Evolutionary conservation across 495 filamentous ascomycete genomes (phyloP).

Genomic region (Aspergillus nidulans): DNA sequence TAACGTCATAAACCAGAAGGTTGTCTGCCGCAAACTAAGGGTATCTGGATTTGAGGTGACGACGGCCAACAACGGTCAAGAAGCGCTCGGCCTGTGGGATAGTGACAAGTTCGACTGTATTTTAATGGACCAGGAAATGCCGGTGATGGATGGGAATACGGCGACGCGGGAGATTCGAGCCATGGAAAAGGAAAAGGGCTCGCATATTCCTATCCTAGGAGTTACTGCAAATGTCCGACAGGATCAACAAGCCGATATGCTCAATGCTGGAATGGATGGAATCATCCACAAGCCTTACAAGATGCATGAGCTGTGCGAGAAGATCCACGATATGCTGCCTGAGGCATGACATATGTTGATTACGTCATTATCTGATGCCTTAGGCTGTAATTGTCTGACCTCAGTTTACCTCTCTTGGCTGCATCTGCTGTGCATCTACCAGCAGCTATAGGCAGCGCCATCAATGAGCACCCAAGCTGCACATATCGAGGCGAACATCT

Average conservation of each 20-base stretch:
- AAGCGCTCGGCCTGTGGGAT: conserved; percentile 56
- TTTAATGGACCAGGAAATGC: conserved; percentile 85
- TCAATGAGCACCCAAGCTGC: too few species aligned
- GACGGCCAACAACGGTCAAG: conserved; percentile 69
- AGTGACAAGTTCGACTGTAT: conserved; percentile 48
- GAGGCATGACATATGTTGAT: neutral
- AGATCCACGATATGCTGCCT: conserved; percentile 40
- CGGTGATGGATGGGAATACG: conserved; percentile 72
- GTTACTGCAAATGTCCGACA: conserved; percentile 71
- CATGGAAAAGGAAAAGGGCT: conserved; percentile 45
- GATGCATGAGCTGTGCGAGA: conserved; percentile 64
- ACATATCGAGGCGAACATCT: too few species aligned
- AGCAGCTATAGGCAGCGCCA: too few species aligned
- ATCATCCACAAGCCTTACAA: conserved; percentile 79
- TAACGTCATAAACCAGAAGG: conserved; percentile 70
- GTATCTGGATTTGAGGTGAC: conserved; percentile 60
- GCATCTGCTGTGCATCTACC: too few species aligned
- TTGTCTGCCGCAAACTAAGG: conserved; percentile 59
- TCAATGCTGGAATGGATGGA: conserved; percentile 71
- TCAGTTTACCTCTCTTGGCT: too few species aligned
- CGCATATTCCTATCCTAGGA: conserved; percentile 67
- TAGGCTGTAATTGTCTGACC: too few species aligned
- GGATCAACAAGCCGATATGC: conserved; percentile 62
- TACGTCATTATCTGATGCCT: too few species aligned
- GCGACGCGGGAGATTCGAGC: conserved; percentile 64